phyloP scores from a whole-genome alignment of 2,329 filamentous ascomycete genomes.

The Sclerotinia minor region DNA sequence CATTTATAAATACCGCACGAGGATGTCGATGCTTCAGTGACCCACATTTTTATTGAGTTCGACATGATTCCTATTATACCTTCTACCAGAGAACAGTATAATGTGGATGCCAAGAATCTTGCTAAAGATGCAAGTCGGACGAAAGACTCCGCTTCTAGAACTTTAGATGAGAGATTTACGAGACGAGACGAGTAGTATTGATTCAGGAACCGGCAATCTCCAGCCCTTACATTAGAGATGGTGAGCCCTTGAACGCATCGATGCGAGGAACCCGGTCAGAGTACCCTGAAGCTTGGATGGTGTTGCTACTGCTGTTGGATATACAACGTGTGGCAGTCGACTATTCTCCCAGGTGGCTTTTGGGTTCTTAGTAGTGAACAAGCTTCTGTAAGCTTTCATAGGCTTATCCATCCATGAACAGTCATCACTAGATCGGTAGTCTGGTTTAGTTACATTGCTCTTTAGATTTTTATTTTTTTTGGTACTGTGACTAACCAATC shows the following conservation, averaged over 20 bases:
- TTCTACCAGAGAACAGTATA: neutral
- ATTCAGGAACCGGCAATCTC: neutral
- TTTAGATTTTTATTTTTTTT: neutral
- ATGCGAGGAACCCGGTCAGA: neutral
- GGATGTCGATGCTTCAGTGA: neutral
- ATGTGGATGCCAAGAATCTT: neutral
- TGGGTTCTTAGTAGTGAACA: neutral
- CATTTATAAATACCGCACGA: neutral
- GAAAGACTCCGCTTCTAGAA: slow-evolving; percentile 2
- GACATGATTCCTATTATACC: no score
- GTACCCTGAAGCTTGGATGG: slow-evolving; percentile 1
- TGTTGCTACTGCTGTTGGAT: slow-evolving; percentile 17
- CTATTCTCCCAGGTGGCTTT: slow-evolving; percentile 28
- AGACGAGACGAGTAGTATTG: neutral
- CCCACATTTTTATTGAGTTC: neutral
- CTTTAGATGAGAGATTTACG: neutral
- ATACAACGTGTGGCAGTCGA: slow-evolving; percentile 18
- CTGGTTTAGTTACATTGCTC: slow-evolving; percentile 8
- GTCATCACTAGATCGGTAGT: slow-evolving; percentile 24
- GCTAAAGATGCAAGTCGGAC: neutral
- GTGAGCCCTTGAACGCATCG: neutral
- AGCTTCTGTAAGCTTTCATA: slow-evolving; percentile 23
- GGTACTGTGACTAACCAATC: neutral
- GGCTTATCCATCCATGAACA: slow-evolving; percentile 22
- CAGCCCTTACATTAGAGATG: neutral